Percentiles rank a stretch among this genome's conserved stretches.
phyloP scores from a whole-genome alignment of 1,139 yeast genomes.

The Eremothecium coryli region DNA sequence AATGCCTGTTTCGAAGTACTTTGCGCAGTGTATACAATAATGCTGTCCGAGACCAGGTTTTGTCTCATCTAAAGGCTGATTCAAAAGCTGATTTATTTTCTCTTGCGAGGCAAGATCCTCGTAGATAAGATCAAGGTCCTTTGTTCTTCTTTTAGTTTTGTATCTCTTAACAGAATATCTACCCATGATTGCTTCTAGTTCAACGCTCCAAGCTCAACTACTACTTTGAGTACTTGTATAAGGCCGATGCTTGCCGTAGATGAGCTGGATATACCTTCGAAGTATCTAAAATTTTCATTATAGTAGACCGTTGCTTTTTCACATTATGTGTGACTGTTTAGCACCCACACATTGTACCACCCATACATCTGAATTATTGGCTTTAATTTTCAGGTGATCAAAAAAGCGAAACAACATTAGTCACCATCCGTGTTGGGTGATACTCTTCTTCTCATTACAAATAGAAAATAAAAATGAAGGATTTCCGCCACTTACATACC shows the following conservation, averaged over 20 bases:
- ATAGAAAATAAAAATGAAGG: too few relatives aligned
- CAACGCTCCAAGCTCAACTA: not conserved
- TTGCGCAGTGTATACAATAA: conserved; percentile 91
- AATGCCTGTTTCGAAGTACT: conserved; percentile 71
- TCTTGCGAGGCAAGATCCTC: conserved; percentile 61
- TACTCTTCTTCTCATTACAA: too few relatives aligned
- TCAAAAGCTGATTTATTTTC: conserved; percentile 51
- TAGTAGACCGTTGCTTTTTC: too few relatives aligned
- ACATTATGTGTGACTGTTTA: too few relatives aligned
- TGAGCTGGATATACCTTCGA: too few relatives aligned
- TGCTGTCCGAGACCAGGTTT: conserved; percentile 92
- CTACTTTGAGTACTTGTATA: not conserved
- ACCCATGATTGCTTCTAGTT: conserved; percentile 53
- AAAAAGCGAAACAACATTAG: too few relatives aligned
- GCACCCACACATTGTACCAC: not conserved
- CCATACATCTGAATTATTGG: not conserved
- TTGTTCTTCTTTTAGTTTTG: conserved; percentile 73
- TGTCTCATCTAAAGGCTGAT: conserved; percentile 81
- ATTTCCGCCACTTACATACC: too few relatives aligned
- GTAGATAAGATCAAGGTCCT: conserved; percentile 78
- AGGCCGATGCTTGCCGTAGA: too few relatives aligned
- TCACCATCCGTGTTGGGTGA: too few relatives aligned
- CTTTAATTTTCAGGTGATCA: too few relatives aligned
- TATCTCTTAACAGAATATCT: conserved; percentile 71
- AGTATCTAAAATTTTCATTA: too few relatives aligned